Percentiles rank a stretch among this genome's conserved stretches.
Evolutionary conservation across 1,284 basidiomycete genomes (phyloP).

Genomic region (Microbotryum saponariae): DNA sequence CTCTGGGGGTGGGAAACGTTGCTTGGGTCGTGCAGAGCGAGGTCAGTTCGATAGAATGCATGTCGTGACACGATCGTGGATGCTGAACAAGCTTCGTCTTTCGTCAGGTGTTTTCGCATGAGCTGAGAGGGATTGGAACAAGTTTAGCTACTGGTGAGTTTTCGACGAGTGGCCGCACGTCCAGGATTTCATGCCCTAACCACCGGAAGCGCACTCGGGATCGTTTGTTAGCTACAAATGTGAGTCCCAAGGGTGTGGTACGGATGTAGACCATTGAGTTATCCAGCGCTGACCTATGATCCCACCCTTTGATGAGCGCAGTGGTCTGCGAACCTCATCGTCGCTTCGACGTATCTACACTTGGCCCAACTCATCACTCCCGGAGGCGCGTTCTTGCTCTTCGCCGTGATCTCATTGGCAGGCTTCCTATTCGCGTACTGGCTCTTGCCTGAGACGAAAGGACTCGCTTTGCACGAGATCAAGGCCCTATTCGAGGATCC

Average conservation of each 20-base stretch:
- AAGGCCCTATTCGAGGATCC: no score
- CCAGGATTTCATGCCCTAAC: no score
- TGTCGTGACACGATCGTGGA: no score
- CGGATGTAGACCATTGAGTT: no score
- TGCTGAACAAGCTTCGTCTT: neutral
- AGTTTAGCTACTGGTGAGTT: conserved; percentile 13
- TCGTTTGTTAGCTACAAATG: neutral
- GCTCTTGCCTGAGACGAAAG: no score
- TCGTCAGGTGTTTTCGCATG: conserved; percentile 2
- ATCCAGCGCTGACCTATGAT: neutral
- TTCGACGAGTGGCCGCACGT: neutral
- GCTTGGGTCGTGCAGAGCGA: conserved; percentile 52
- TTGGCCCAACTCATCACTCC: conserved; percentile 16
- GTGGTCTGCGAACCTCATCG: conserved; percentile 23
- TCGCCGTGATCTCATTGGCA: conserved; percentile 1
- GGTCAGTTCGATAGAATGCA: conserved; percentile 1
- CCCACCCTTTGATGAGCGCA: neutral
- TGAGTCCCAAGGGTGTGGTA: neutral
- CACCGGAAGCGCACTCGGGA: no score
- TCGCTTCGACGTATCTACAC: conserved; percentile 22
- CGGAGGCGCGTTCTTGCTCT: conserved; percentile 19
- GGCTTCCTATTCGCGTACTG: conserved; percentile 20
- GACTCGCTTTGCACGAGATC: no score
- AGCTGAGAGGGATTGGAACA: conserved; percentile 21
- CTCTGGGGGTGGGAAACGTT: conserved; percentile 59